Evolutionary conservation across 2,329 filamentous ascomycete genomes (phyloP).

Genomic region (Colletotrichum orchidophilum): DNA sequence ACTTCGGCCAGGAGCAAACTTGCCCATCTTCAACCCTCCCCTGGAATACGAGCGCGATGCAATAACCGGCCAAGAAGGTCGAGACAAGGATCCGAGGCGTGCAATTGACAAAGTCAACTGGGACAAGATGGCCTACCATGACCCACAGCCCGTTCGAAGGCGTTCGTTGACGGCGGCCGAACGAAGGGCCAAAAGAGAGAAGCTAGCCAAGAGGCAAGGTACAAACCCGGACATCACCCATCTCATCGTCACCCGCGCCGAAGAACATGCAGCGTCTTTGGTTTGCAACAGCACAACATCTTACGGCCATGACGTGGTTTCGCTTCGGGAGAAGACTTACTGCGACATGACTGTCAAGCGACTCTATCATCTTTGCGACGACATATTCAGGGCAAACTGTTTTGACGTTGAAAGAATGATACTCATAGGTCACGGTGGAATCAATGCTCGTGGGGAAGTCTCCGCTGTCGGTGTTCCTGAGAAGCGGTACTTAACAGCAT

Average conservation of each 20-base stretch:
- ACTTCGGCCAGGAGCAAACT: conserved; percentile 32
- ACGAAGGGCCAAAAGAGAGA: not conserved
- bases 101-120: conserved; percentile 33
- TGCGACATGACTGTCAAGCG: conserved; percentile 44
- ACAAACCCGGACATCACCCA: conserved; percentile 13
- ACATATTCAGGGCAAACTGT: not conserved
- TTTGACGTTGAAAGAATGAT: conserved; percentile 3
- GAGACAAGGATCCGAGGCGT: conserved; percentile 25
- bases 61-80: conserved; percentile 12
- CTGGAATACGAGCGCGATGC: conserved; percentile 37
- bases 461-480: not conserved
- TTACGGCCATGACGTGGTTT: conserved; percentile 45
- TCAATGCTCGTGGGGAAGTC: not conserved
- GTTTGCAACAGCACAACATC: conserved; percentile 42
- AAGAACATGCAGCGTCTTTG: conserved; percentile 41
- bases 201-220: not conserved
- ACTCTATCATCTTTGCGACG: conserved; percentile 40
- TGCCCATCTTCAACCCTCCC: conserved; percentile 40
- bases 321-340: conserved; percentile 40
- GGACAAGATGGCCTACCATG: conserved; percentile 17
- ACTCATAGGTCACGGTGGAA: not conserved
- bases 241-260: conserved; percentile 37
- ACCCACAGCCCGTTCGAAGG: not conserved
- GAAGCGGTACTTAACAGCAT: not conserved
- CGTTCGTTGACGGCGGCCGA: not conserved